These are phyloP conservation scores for Ogataea philodendri DNA, from an alignment of 805 yeast genomes.

Conservation along the genomic window DNA sequence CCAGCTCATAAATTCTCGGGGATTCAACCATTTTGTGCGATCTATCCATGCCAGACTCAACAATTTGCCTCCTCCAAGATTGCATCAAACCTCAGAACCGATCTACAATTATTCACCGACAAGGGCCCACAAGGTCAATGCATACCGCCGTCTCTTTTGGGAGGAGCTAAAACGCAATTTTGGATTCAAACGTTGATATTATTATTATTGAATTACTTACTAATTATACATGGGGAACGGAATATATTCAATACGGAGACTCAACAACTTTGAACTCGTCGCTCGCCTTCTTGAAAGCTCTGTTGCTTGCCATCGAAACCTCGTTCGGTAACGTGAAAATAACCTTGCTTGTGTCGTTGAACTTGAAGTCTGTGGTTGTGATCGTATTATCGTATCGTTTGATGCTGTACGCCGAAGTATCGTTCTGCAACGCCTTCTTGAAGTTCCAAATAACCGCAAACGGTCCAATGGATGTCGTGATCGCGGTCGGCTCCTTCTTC, in stretches of 20 bases:
- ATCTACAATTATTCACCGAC: conserved; percentile 43
- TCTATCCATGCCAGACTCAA: conserved; percentile 62
- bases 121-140: conserved; percentile 52
- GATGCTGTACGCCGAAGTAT: conserved; percentile 56
- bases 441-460: conserved; percentile 81
- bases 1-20: conserved; percentile 51
- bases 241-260: conserved; percentile 22
- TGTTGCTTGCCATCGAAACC: conserved; percentile 65
- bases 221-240: conserved; percentile 2
- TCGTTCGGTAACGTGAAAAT: conserved; percentile 74
- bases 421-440: conserved; percentile 53
- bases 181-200: conserved; percentile 39
- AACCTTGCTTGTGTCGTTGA: conserved; percentile 67
- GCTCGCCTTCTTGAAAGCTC: conserved; percentile 54
- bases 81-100: conserved; percentile 14
- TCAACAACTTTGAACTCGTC: conserved; percentile 32
- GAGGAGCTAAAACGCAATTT: conserved; percentile 59
- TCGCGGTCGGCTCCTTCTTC: conserved; percentile 52
- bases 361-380: conserved; percentile 76
- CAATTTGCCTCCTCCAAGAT: conserved; percentile 49
- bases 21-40: conserved; percentile 63
- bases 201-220: conserved; percentile 3
- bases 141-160: conserved; percentile 55
- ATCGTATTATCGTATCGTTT: conserved; percentile 59
- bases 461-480: conserved; percentile 78